These are phyloP conservation scores for Castanea sativa DNA, from an alignment of 306 rosid genomes.

Conservation along the genomic window DNA sequence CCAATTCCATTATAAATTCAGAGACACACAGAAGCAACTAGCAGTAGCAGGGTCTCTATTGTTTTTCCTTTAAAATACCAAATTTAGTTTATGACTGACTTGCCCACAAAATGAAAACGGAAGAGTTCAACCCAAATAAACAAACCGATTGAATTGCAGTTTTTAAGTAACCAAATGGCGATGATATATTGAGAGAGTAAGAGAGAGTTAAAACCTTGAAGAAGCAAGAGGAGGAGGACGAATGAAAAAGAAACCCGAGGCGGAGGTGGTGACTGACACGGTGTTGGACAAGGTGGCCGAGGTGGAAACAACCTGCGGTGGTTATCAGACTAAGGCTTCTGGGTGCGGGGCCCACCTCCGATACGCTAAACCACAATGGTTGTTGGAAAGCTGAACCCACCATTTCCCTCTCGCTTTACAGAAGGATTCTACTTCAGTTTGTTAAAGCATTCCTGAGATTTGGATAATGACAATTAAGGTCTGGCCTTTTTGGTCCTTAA, in stretches of 20 bases:
- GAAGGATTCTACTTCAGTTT: no score
- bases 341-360: slow-evolving; percentile 28
- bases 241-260: slow-evolving; percentile 36
- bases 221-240: slow-evolving; percentile 12
- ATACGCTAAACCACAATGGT: slow-evolving; percentile 37
- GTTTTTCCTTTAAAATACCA: neutral
- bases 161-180: neutral
- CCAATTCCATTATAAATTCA: neutral
- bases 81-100: neutral
- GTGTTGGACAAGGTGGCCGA: slow-evolving; percentile 42
- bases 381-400: slow-evolving; percentile 26
- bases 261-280: slow-evolving; percentile 37
- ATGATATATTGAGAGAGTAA: neutral
- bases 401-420: slow-evolving; percentile 21
- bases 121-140: neutral
- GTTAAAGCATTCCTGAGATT: no score
- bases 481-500: no score
- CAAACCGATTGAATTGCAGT: neutral
- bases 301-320: slow-evolving; percentile 62
- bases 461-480: no score
- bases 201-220: slow-evolving; percentile 45
- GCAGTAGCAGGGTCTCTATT: no score
- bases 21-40: neutral
- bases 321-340: slow-evolving; percentile 33
- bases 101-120: neutral